Evolutionary conservation across 2,329 filamentous ascomycete genomes (phyloP).

Genomic region (Diplodia mutila): DNA sequence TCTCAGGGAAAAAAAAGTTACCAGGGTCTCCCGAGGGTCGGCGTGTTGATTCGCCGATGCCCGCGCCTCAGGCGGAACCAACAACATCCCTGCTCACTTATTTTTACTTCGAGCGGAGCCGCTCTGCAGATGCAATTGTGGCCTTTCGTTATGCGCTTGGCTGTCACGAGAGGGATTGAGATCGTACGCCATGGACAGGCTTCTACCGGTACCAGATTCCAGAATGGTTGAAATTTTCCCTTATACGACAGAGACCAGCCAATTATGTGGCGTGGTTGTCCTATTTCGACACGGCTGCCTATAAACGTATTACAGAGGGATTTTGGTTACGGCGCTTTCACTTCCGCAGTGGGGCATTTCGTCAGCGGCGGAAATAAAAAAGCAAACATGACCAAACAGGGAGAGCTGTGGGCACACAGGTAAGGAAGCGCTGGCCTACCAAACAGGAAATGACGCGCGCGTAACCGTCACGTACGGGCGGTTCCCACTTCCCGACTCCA

Average conservation of each 20-base stretch:
- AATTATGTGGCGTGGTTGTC: neutral
- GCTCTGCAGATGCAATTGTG: neutral
- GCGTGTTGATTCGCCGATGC: constrained; percentile 12
- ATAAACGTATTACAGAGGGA: neutral
- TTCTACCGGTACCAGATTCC: too few species aligned
- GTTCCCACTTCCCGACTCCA: constrained; percentile 23
- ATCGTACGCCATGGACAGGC: neutral
- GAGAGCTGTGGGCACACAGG: neutral
- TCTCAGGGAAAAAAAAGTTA: constrained; percentile 6
- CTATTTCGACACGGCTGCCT: neutral
- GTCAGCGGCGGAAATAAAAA: neutral
- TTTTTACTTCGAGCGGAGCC: constrained; percentile 1
- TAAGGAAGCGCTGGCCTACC: neutral
- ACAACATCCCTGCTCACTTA: neutral
- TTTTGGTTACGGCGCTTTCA: neutral
- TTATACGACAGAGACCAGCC: neutral
- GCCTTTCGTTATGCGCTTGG: constrained; percentile 2
- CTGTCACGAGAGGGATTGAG: neutral
- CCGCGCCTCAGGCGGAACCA: neutral
- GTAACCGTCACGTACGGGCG: neutral
- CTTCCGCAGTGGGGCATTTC: neutral
- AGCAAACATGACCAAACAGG: neutral
- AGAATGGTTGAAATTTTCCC: too few species aligned
- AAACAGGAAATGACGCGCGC: constrained; percentile 3
- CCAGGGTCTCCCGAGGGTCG: neutral